Conservation (phyloP, 2,329 filamentous ascomycete species). For the Ophiostoma perfectum region DNA sequence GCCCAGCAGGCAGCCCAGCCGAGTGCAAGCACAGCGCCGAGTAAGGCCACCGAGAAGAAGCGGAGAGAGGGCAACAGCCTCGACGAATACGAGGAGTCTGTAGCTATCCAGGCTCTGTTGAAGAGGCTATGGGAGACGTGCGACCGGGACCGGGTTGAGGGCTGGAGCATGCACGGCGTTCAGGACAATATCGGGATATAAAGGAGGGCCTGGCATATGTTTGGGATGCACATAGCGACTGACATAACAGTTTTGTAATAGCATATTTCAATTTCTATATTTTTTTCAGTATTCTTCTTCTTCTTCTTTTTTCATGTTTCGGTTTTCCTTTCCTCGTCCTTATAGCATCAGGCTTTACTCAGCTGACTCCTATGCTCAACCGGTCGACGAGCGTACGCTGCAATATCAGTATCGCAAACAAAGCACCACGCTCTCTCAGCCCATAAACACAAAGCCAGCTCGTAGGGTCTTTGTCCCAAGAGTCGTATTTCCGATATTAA, state of each 20-base stretch:
- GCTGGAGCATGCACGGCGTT: constrained; percentile 57
- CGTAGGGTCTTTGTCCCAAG: too few species aligned
- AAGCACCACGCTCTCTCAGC: too few species aligned
- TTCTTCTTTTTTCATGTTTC: background rate
- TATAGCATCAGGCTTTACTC: too few species aligned
- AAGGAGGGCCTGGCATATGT: background rate
- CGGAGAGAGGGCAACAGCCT: constrained; percentile 17
- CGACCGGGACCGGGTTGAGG: constrained; percentile 58
- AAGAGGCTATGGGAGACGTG: constrained; percentile 58
- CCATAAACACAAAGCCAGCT: too few species aligned
- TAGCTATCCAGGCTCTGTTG: constrained; percentile 51
- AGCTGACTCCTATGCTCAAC: too few species aligned
- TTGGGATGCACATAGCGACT: background rate
- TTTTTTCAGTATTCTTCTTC: background rate
- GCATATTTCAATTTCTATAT: background rate
- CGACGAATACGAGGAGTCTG: constrained; percentile 38
- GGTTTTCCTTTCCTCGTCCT: too few species aligned
- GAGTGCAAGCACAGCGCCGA: background rate
- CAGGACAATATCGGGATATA: constrained; percentile 17
- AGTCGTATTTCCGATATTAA: too few species aligned
- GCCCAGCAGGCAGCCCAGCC: constrained; percentile 43
- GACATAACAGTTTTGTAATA: background rate
- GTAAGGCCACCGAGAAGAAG: background rate
- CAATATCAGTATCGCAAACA: too few species aligned
- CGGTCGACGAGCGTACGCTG: too few species aligned